Conservation (phyloP, 176 grass and related monocot genomes). For the Lolium multiflorum region DNA sequence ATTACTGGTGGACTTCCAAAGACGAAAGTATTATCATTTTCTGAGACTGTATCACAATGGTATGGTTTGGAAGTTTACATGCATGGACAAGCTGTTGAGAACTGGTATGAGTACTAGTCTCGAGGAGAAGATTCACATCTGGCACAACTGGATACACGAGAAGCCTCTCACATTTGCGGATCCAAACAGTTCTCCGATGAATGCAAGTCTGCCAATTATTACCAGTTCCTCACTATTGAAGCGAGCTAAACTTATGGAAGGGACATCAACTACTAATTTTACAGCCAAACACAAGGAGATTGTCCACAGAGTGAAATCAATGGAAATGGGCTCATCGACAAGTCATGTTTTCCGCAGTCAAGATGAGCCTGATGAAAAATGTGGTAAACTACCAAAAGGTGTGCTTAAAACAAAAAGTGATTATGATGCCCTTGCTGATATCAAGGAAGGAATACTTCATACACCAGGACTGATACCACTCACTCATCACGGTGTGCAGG, state of each 20-base stretch:
- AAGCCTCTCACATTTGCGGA: conserved; percentile 54
- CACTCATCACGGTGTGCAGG: conserved; percentile 43
- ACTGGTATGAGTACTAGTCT: conserved; percentile 31
- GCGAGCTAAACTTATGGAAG: conserved; percentile 48
- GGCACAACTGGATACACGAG: conserved; percentile 35
- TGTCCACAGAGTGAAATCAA: conserved; percentile 44
- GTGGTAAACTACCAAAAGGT: conserved; percentile 55
- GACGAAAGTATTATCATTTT: conserved; percentile 65
- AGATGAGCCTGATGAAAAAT: conserved; percentile 25
- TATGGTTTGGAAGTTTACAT: conserved; percentile 58
- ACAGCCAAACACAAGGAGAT: conserved; percentile 50
- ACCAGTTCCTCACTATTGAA: conserved; percentile 46
- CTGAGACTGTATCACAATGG: conserved; percentile 70
- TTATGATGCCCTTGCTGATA: conserved; percentile 33
- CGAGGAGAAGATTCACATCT: conserved; percentile 60
- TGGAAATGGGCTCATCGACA: conserved; percentile 43
- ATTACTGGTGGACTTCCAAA: conserved; percentile 57
- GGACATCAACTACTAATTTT: conserved; percentile 30
- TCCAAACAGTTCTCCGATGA: conserved; percentile 52
- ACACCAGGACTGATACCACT: conserved; percentile 39
- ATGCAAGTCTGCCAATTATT: conserved; percentile 41
- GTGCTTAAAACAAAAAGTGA: conserved; percentile 72
- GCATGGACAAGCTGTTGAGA: conserved; percentile 52
- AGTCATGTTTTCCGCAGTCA: conserved; percentile 36
- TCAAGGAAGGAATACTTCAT: conserved; percentile 31